Evolutionary conservation across 768 basidiomycete species (phyloP).

Genomic region (Amylocystis lapponica): DNA sequence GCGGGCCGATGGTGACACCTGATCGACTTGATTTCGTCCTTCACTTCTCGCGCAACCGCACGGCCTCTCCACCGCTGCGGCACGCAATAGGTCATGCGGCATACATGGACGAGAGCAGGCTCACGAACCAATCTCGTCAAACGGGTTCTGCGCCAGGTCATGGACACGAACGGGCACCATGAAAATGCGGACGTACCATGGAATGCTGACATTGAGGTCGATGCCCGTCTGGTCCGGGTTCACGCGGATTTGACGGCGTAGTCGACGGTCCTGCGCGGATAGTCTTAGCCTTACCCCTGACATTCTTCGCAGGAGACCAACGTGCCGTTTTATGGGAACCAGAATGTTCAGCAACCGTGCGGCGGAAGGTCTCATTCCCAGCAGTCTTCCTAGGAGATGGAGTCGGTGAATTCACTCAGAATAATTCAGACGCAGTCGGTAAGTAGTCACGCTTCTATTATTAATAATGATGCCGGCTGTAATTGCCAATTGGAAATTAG

Average conservation of each 20-base stretch:
- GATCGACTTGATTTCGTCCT: constrained; percentile 75
- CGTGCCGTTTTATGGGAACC: constrained; percentile 88
- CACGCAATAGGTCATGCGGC: background rate
- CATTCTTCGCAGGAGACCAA: constrained; percentile 47
- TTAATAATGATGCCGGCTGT: too few species aligned
- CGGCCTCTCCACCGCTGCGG: constrained; percentile 92
- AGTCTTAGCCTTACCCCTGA: constrained; percentile 1
- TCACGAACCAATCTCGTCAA: constrained; percentile 92
- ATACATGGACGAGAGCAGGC: background rate
- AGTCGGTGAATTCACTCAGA: too few species aligned
- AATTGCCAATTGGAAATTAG: too few species aligned
- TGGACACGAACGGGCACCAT: background rate
- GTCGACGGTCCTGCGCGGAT: constrained; percentile 76
- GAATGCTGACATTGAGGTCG: constrained; percentile 96
- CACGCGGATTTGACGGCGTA: constrained; percentile 98
- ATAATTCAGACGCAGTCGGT: too few species aligned
- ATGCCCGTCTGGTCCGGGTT: constrained; percentile 93
- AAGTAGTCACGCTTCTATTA: too few species aligned
- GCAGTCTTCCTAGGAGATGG: too few species aligned
- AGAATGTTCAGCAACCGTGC: constrained; percentile 78
- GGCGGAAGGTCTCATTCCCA: constrained; percentile 79
- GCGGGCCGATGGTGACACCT: constrained; percentile 91
- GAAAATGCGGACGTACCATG: constrained; percentile 57
- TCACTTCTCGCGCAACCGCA: constrained; percentile 87
- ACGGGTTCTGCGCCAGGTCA: constrained; percentile 69